phyloP scores from a whole-genome alignment of 2,329 filamentous ascomycete species.

The Acephala macrosclerotiorum region DNA sequence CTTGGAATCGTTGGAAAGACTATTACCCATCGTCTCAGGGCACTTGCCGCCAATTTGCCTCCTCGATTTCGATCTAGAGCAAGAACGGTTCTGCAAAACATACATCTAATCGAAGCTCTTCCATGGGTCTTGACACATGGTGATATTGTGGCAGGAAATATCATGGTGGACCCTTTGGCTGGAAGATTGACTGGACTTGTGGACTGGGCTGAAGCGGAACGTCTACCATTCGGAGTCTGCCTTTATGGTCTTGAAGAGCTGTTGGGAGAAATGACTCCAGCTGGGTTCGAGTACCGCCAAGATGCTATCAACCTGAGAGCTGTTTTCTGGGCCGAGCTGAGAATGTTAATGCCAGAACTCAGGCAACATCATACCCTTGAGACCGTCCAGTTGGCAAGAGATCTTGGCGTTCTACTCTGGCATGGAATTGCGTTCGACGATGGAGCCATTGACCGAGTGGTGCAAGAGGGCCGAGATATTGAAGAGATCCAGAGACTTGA shows the following conservation, averaged over 20 bases:
- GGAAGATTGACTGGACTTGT: constrained; percentile 60
- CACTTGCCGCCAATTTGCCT: constrained; percentile 48
- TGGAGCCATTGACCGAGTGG: constrained; percentile 63
- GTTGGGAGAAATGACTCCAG: constrained; percentile 53
- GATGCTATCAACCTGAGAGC: constrained; percentile 52
- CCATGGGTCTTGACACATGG: constrained; percentile 67
- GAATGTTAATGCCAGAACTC: constrained; percentile 46
- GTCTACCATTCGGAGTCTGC: constrained; percentile 64
- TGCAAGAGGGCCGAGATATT: constrained; percentile 57
- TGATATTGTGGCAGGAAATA: constrained; percentile 64
- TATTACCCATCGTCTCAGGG: constrained; percentile 49
- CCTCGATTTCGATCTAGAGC: constrained; percentile 39
- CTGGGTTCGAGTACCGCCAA: constrained; percentile 51
- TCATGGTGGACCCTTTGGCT: constrained; percentile 56
- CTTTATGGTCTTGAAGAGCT: constrained; percentile 68
- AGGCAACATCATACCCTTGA: constrained; percentile 38
- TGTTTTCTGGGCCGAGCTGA: constrained; percentile 56
- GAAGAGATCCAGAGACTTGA: constrained; percentile 62
- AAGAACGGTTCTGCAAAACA: constrained; percentile 34
- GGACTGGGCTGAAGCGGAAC: constrained; percentile 71
- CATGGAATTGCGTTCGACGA: constrained; percentile 69
- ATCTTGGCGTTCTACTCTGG: constrained; percentile 67
- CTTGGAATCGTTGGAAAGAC: constrained; percentile 51
- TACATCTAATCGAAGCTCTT: constrained; percentile 50
- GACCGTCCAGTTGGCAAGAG: constrained; percentile 53